Evolutionary conservation across 2,329 filamentous ascomycete species (phyloP).

Genomic region (Aspergillus persii): DNA sequence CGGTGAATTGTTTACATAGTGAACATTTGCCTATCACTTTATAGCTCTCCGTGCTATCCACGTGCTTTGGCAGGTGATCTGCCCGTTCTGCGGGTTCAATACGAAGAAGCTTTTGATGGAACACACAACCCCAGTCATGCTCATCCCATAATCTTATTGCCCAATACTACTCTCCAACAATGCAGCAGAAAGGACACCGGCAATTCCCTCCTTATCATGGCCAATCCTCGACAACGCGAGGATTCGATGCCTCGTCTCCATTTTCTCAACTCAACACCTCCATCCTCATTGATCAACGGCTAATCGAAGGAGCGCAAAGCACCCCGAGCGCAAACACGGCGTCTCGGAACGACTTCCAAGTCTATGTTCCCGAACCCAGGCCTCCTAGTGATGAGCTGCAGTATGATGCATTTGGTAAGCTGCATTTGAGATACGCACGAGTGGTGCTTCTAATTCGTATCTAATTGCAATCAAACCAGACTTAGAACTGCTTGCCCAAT

Average conservation of each 20-base stretch:
- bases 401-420: slow-evolving; percentile 52
- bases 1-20: too few relatives aligned
- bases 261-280: slow-evolving; percentile 7
- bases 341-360: neutral
- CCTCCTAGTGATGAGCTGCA: slow-evolving; percentile 22
- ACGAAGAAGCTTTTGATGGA: neutral
- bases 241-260: slow-evolving; percentile 2
- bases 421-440: neutral
- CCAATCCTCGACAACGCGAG: slow-evolving; percentile 10
- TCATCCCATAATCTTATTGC: neutral
- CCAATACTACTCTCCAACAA: neutral
- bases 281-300: slow-evolving; percentile 21
- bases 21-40: too few relatives aligned
- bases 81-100: neutral
- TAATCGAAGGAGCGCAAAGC: slow-evolving; percentile 24
- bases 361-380: neutral
- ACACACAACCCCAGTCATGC: neutral
- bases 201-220: slow-evolving; percentile 9
- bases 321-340: slow-evolving; percentile 5
- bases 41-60: neutral
- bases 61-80: neutral
- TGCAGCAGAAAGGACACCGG: slow-evolving; percentile 16
- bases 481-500: slow-evolving; percentile 37
- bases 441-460: neutral
- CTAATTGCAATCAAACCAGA: slow-evolving; percentile 23